Evolutionary conservation across 1,284 basidiomycete genomes (phyloP), one percentile per base, ranked within the genome.

Genomic region (Microbotryum violaceum): DNA sequence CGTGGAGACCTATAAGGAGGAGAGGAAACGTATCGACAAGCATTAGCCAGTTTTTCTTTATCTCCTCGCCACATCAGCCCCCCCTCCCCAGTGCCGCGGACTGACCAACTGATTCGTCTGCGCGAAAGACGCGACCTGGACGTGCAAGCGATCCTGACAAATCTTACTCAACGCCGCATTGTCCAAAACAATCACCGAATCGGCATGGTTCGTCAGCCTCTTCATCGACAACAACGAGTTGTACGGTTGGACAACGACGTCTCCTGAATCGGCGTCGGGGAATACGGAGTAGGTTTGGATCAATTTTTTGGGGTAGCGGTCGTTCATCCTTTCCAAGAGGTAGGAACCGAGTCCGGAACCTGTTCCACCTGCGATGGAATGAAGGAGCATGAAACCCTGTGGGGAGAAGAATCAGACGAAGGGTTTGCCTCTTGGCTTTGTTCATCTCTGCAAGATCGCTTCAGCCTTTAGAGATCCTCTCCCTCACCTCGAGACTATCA

Each of bases 261-360:
- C 92, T 47, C 87, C 85, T 65, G 88, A 83, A 3, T 87, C 83
- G 45, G 66, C 49, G 73, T 97, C 96, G 6, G 96, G 96, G 71
- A 98, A 99, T 56, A 99, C 96, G 37, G 92, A 97, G 78, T 99
- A 98, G 6, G 96, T 99, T 75, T 99, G 96, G 57, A 97, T 93
- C 63, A 98, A 83, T 77, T 99, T 98, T 79, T 99, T 99, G 0
- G 96, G 96, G 73, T 97, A 99, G 70, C 88, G 90, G 78, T 99
- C 96, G 76, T 96, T 97, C 47, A 98, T 79, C 37, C 93, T 83
- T 78, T 98, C 96, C 54, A 99, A 85, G 27, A 98, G 79, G 78
- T 91, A 98, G 20, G 96, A 98, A 44, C 96, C 96, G 10, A 99
- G 84, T 3, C 96, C 96, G 0, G 96, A 98, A 27, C 96, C 96